phyloP scores from a whole-genome alignment of 2,329 filamentous ascomycete species.

The Penicillium verrucosum region DNA sequence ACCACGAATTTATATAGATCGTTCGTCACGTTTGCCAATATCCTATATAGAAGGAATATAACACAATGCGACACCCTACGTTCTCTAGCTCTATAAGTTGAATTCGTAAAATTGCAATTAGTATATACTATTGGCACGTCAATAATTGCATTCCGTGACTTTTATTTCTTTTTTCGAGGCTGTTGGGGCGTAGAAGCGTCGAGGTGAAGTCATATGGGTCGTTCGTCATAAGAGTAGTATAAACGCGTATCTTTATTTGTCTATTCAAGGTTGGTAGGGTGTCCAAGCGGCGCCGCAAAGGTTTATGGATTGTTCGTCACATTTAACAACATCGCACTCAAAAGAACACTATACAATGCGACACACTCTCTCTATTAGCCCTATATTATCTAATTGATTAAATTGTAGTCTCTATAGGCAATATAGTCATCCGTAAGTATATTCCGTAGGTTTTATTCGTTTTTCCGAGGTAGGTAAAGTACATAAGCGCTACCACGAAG shows the following conservation, averaged over 20 bases:
- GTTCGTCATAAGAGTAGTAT: neutral
- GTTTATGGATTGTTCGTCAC: neutral
- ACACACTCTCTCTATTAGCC: neutral
- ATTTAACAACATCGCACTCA: neutral
- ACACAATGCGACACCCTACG: neutral
- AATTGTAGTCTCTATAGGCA: neutral
- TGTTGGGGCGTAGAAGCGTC: neutral
- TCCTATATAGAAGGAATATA: neutral
- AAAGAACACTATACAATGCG: neutral
- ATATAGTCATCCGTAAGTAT: neutral
- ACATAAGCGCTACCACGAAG: neutral
- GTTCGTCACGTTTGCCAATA: too few species aligned
- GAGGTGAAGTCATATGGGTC: neutral
- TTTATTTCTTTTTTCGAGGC: neutral
- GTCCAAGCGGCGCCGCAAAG: neutral
- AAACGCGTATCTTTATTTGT: too few species aligned
- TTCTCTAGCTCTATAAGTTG: neutral
- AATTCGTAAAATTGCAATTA: neutral
- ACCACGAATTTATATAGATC: too few species aligned
- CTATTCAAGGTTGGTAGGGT: neutral
- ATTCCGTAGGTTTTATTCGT: neutral
- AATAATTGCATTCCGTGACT: neutral
- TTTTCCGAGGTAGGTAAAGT: neutral
- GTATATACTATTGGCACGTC: neutral
- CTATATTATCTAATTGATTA: neutral